Conservation (phyloP, 1,284 basidiomycete species). For the Phenoliferia sp. region DNA sequence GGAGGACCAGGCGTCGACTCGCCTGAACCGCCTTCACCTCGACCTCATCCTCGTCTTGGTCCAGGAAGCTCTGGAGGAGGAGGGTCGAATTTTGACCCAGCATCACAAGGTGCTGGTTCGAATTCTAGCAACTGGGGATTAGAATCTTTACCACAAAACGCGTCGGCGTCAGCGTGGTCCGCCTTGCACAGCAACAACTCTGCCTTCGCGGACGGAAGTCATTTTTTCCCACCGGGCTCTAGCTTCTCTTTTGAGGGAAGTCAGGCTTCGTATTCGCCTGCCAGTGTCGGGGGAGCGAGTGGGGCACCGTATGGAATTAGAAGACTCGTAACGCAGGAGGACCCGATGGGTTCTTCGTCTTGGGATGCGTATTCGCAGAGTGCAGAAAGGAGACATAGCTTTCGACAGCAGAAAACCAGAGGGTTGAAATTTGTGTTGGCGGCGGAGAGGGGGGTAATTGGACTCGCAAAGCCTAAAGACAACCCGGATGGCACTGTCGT, state of each 20-base stretch:
- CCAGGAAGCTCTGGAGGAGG: too few species aligned
- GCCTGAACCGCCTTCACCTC: background rate
- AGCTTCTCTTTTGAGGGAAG: slow-evolving; percentile 26
- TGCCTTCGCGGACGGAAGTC: slow-evolving; percentile 1
- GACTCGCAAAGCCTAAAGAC: slow-evolving; percentile 22
- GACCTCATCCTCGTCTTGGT: background rate
- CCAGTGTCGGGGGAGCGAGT: background rate
- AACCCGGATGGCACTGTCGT: slow-evolving; percentile 19
- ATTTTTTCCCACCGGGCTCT: slow-evolving; percentile 25
- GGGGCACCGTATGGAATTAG: background rate
- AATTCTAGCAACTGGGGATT: slow-evolving; percentile 8
- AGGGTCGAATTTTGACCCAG: background rate
- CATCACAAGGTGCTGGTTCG: background rate
- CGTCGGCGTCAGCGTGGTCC: slow-evolving; percentile 9
- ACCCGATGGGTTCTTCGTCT: background rate
- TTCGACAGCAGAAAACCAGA: background rate
- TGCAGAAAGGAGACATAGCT: background rate
- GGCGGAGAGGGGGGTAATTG: slow-evolving; percentile 24
- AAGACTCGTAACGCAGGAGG: background rate
- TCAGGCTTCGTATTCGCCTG: slow-evolving; percentile 11
- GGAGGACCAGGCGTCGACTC: background rate
- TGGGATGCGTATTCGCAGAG: background rate
- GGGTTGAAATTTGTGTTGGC: background rate
- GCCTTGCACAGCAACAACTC: background rate
- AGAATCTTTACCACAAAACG: slow-evolving; percentile 16